These are phyloP conservation scores for Apodospora peruviana DNA, from an alignment of 495 filamentous ascomycete genomes.

Conservation along the genomic window DNA sequence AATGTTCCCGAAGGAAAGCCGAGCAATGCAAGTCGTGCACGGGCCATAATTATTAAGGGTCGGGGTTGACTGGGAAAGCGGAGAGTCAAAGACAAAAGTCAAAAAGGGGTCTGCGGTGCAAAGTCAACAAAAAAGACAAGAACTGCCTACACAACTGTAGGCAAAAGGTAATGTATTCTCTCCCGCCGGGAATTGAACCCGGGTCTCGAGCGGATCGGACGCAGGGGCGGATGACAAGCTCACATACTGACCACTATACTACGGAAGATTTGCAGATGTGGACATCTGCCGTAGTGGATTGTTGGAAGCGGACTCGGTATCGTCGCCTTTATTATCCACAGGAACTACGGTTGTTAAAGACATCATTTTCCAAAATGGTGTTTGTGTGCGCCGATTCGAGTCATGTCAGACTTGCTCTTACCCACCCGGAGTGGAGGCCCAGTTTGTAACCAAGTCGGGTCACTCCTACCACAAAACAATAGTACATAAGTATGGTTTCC, in stretches of 20 bases:
- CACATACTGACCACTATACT: neutral
- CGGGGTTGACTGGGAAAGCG: neutral
- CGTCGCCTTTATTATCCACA: neutral
- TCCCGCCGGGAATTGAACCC: neutral
- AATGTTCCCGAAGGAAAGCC: neutral
- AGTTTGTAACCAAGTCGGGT: no score
- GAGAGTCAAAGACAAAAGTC: neutral
- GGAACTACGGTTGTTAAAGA: neutral
- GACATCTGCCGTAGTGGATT: neutral
- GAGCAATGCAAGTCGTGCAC: neutral
- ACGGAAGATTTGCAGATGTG: neutral
- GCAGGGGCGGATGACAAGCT: neutral
- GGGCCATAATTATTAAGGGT: neutral
- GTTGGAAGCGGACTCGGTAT: neutral
- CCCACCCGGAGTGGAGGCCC: neutral
- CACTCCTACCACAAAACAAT: no score
- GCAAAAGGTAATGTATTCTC: neutral
- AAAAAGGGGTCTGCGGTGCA: neutral
- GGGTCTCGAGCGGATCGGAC: neutral
- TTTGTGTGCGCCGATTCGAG: neutral
- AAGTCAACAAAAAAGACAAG: neutral
- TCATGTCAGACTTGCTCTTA: neutral
- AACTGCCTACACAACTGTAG: neutral
- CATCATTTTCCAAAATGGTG: neutral
- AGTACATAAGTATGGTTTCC: no score